phyloP scores from a whole-genome alignment of 2,329 filamentous ascomycete genomes.

The Monilinia laxa region DNA sequence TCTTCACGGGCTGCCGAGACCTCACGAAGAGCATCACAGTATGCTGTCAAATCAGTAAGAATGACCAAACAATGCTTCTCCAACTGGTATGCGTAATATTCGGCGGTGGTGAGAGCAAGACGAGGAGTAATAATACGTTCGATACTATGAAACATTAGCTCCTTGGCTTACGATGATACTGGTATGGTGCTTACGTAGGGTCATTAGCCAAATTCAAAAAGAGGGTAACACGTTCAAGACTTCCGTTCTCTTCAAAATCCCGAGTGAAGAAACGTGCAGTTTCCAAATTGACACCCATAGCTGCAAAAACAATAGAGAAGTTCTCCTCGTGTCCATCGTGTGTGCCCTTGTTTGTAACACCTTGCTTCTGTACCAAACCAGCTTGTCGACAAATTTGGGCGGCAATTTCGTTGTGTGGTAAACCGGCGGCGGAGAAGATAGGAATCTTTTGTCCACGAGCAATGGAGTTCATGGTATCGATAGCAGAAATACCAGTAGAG shows the following conservation, averaged over 20 bases:
- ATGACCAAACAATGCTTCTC: conserved; percentile 99
- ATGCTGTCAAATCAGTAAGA: conserved; percentile 94
- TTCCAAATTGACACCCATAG: conserved; percentile 99
- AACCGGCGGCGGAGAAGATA: conserved; percentile 97
- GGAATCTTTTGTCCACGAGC: conserved; percentile 99
- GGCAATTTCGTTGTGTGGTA: conserved; percentile 99
- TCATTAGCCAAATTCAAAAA: conserved; percentile 99
- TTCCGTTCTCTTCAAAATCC: conserved; percentile 99
- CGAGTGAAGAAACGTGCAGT: conserved; percentile 97
- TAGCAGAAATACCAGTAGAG: conserved; percentile 97
- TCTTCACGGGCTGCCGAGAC: conserved; percentile 97
- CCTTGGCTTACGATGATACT: background rate
- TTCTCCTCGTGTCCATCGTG: conserved; percentile 98
- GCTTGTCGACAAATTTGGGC: conserved; percentile 98
- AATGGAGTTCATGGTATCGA: conserved; percentile 97
- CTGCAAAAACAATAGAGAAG: conserved; percentile 98
- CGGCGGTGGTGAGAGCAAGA: conserved; percentile 94
- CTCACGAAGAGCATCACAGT: conserved; percentile 98
- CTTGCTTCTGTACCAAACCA: conserved; percentile 75
- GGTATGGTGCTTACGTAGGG: conserved; percentile 69
- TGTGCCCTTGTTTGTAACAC: conserved; percentile 84
- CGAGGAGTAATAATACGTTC: conserved; percentile 99
- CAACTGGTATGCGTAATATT: conserved; percentile 99
- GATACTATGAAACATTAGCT: conserved; percentile 59
- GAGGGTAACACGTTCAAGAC: conserved; percentile 92